Evolutionary conservation across 1,284 basidiomycete genomes (phyloP).

Genomic region (Microbotryum violaceum): DNA sequence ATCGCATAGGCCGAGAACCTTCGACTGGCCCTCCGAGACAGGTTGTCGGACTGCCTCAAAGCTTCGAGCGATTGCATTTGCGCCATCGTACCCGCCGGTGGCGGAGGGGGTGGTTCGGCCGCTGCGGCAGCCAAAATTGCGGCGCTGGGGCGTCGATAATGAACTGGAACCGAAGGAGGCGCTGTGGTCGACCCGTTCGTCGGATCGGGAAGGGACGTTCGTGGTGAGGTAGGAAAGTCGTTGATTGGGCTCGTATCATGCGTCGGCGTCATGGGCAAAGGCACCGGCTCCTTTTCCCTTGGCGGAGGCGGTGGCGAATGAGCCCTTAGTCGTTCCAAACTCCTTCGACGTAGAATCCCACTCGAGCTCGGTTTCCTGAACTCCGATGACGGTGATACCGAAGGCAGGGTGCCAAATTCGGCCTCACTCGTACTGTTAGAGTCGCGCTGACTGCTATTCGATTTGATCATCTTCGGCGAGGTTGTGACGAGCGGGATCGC

Average conservation of each 20-base stretch:
- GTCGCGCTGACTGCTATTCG: too few species aligned
- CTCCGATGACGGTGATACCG: too few species aligned
- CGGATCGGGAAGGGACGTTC: background rate
- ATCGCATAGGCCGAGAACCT: constrained; percentile 94
- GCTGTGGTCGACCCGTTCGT: background rate
- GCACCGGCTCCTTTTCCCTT: background rate
- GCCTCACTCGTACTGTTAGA: too few species aligned
- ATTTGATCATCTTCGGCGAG: too few species aligned
- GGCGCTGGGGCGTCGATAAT: constrained; percentile 3
- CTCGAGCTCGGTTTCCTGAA: too few species aligned
- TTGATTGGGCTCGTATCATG: constrained; percentile 2
- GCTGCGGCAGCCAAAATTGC: background rate
- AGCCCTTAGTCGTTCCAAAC: background rate
- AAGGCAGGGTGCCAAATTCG: too few species aligned
- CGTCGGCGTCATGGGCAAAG: constrained; percentile 15
- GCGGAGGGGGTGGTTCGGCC: constrained; percentile 12
- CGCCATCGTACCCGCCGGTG: background rate
- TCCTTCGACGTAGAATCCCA: too few species aligned
- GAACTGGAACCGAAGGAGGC: too few species aligned
- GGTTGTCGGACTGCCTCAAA: constrained; percentile 72
- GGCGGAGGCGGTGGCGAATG: constrained; percentile 20
- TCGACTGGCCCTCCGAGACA: constrained; percentile 88
- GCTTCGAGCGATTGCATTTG: constrained; percentile 61
- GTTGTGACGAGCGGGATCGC: too few species aligned
- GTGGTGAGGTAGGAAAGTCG: background rate